Percentiles rank a stretch among this genome's conserved stretches.
These are phyloP conservation scores for Termitomyces sp. DNA, from an alignment of 768 basidiomycete species.

Conservation along the genomic window DNA sequence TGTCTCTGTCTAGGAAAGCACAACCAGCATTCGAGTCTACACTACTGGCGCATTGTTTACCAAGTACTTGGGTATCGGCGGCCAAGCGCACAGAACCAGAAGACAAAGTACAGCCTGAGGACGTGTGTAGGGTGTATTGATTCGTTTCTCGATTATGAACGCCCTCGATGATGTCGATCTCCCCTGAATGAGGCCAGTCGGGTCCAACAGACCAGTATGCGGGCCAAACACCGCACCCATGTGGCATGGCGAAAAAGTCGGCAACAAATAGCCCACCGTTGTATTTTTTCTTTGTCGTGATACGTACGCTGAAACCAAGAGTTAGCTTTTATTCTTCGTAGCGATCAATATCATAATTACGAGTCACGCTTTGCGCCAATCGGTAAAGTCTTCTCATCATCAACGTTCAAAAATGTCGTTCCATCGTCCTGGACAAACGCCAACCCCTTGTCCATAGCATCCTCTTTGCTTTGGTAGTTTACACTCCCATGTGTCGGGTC, in stretches of 20 bases:
- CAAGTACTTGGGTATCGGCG: conserved; percentile 19
- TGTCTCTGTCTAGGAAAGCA: conserved; percentile 31
- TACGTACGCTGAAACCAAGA: conserved; percentile 51
- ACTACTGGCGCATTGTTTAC: conserved; percentile 33
- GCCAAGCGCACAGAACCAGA: conserved; percentile 14
- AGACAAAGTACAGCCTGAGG: conserved; percentile 32
- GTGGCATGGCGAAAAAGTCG: conserved; percentile 66
- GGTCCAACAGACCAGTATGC: conserved; percentile 46
- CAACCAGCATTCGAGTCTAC: conserved; percentile 41
- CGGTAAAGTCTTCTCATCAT: conserved; percentile 42
- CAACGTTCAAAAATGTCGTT: conserved; percentile 58
- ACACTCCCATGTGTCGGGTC: conserved; percentile 76
- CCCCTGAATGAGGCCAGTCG: conserved; percentile 47
- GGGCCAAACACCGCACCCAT: conserved; percentile 64
- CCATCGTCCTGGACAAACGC: conserved; percentile 57
- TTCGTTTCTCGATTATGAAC: conserved; percentile 56
- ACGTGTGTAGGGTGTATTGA: conserved; percentile 63
- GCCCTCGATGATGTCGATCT: conserved; percentile 74
- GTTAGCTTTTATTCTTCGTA: background rate
- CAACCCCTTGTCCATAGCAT: conserved; percentile 48
- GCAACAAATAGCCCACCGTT: conserved; percentile 69
- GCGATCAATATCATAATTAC: conserved; percentile 23
- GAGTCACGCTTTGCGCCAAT: conserved; percentile 52
- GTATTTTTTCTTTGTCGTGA: conserved; percentile 57
- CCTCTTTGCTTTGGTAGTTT: conserved; percentile 42